Percentiles rank a stretch among this genome's conserved stretches.
Evolutionary conservation across 2,329 filamentous ascomycete species (phyloP).

Genomic region (Penicillium thymicola): DNA sequence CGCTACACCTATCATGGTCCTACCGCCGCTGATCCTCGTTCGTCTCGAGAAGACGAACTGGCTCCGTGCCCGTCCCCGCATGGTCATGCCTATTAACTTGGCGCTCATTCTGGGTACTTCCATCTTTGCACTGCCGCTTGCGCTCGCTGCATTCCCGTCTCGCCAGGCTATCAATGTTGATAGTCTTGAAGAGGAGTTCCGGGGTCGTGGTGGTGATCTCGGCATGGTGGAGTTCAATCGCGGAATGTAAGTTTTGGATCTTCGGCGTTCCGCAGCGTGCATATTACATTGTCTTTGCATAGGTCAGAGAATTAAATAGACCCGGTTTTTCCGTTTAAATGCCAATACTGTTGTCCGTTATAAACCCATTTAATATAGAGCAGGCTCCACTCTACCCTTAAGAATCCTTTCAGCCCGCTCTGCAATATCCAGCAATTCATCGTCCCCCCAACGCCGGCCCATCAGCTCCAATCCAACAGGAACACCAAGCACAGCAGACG

Average conservation of each 20-base stretch:
- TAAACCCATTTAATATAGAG: not conserved
- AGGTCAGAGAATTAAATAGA: not conserved
- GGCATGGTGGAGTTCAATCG: constrained; percentile 95
- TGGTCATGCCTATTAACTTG: constrained; percentile 80
- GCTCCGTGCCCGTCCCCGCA: constrained; percentile 71
- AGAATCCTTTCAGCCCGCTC: constrained; percentile 48
- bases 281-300: constrained; percentile 5
- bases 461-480: constrained; percentile 65
- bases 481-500: constrained; percentile 54
- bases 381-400: constrained; percentile 48
- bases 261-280: constrained; percentile 7
- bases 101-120: constrained; percentile 82
- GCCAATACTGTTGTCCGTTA: not conserved
- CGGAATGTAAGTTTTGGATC: constrained; percentile 63
- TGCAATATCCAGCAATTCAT: constrained; percentile 54
- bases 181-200: constrained; percentile 81
- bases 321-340: not conserved
- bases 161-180: constrained; percentile 75
- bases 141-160: constrained; percentile 89
- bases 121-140: constrained; percentile 82
- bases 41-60: constrained; percentile 78
- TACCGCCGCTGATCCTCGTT: constrained; percentile 83
- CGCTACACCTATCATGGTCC: constrained; percentile 93
- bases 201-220: constrained; percentile 70
- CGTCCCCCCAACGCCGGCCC: constrained; percentile 56